Percentiles rank a stretch among this genome's conserved stretches.
These are phyloP conservation scores for Podospora pseudoanserina DNA, from an alignment of 495 filamentous ascomycete species.

Conservation along the genomic window DNA sequence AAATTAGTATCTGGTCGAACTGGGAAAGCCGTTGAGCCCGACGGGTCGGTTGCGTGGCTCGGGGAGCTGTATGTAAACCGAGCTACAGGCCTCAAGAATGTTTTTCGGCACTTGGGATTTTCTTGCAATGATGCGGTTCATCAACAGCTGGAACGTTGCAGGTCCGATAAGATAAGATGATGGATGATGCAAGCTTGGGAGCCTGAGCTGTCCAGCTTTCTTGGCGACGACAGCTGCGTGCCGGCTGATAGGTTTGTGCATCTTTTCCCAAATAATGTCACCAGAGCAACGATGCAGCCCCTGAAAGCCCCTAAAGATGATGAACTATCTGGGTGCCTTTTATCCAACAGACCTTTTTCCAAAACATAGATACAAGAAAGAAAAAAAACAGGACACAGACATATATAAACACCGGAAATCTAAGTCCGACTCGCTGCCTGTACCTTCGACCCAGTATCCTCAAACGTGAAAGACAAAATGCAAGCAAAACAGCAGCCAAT, in stretches of 20 bases:
- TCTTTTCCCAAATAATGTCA: conserved; percentile 1
- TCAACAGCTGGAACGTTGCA: background rate
- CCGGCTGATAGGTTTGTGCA: background rate
- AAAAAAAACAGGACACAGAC: background rate
- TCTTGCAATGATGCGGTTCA: conserved; percentile 7
- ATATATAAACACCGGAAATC: background rate
- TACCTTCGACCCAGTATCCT: background rate
- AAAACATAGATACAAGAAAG: background rate
- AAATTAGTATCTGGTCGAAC: background rate
- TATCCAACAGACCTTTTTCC: background rate
- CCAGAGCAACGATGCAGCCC: conserved; percentile 5
- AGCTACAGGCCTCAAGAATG: background rate
- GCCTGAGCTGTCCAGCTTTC: background rate
- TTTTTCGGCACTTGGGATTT: background rate
- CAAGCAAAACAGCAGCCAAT: background rate
- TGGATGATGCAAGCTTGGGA: conserved; percentile 2
- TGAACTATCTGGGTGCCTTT: background rate
- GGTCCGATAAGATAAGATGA: conserved; percentile 9
- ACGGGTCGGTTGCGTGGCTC: background rate
- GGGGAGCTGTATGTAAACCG: background rate
- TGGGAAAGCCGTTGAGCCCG: background rate
- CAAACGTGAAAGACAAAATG: background rate
- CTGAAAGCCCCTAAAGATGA: background rate
- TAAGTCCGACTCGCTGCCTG: background rate
- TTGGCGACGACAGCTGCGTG: background rate